A percentile compares a stretch with the other conserved stretches of the same genome.
These are phyloP conservation scores for Schwanniomyces etchellsii DNA, from an alignment of 1,139 yeast genomes.

Conservation along the genomic window DNA sequence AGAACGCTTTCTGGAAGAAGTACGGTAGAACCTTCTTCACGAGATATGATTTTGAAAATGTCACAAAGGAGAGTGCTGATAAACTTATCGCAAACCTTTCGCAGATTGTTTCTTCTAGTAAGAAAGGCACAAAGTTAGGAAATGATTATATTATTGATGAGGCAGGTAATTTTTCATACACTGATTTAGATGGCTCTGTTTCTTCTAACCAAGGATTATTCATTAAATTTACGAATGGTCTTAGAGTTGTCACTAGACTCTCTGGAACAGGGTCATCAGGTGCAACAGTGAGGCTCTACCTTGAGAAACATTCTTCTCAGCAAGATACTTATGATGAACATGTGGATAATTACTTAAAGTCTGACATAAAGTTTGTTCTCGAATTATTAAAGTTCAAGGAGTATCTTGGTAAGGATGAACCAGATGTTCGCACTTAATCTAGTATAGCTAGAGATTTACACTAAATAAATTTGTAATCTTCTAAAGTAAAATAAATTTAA, in stretches of 20 bases:
- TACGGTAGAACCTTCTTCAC: conserved; percentile 98
- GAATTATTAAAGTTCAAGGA: conserved; percentile 67
- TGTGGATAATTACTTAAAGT: conserved; percentile 67
- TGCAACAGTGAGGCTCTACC: conserved; percentile 89
- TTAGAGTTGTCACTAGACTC: conserved; percentile 82
- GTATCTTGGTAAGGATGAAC: conserved; percentile 75
- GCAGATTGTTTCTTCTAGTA: conserved; percentile 24
- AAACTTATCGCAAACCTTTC: conserved; percentile 59
- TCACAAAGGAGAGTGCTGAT: conserved; percentile 68
- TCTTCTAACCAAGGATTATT: conserved; percentile 89
- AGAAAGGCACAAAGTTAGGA: conserved; percentile 39
- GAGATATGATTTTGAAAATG: conserved; percentile 89
- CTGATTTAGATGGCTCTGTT: conserved; percentile 91
- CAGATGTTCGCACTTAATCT: conserved; percentile 74
- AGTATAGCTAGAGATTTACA: too few species aligned
- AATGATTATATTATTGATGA: conserved; percentile 54
- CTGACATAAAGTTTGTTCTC: conserved; percentile 61
- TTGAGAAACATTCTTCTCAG: conserved; percentile 78
- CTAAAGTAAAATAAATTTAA: too few species aligned
- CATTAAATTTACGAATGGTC: conserved; percentile 75
- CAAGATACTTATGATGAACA: conserved; percentile 38
- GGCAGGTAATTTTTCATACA: conserved; percentile 86
- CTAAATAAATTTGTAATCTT: conserved; percentile 1
- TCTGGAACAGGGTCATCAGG: conserved; percentile 99
- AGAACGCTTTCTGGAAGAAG: conserved; percentile 79